phyloP scores from a whole-genome alignment of 176 grass and related monocot species.

The Aegilops tauschii region DNA sequence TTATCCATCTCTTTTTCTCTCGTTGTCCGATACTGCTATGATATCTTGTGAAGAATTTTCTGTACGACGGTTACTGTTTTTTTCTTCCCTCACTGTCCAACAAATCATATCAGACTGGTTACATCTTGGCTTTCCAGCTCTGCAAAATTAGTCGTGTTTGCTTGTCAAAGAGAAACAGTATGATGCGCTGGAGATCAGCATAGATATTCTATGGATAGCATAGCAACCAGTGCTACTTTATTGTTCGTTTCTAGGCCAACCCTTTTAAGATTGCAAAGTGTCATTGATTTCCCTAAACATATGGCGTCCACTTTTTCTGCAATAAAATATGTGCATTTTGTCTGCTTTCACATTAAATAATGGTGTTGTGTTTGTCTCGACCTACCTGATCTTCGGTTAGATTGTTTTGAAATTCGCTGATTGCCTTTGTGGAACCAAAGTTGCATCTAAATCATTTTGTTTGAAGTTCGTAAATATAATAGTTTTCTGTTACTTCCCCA shows the following conservation, averaged over 20 bases:
- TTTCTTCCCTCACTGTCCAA: constrained; percentile 28
- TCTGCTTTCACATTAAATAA: constrained; percentile 1
- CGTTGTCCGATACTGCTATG: constrained; percentile 4
- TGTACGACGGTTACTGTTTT: neutral
- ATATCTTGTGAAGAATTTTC: constrained; percentile 25
- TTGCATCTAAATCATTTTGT: neutral
- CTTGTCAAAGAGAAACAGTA: constrained; percentile 25
- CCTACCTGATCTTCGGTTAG: neutral
- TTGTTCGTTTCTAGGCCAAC: constrained; percentile 14
- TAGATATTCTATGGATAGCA: neutral
- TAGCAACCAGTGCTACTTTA: neutral
- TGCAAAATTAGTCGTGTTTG: constrained; percentile 44
- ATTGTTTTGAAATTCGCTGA: neutral
- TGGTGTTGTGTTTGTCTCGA: neutral
- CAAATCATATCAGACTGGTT: neutral
- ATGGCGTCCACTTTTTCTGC: neutral
- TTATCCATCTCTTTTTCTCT: neutral
- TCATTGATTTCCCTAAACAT: constrained; percentile 7
- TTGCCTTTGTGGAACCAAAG: neutral
- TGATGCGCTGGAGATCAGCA: neutral
- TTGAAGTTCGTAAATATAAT: neutral
- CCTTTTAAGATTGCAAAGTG: constrained; percentile 10
- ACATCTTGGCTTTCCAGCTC: constrained; percentile 26
- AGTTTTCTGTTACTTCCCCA: neutral
- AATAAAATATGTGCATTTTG: constrained; percentile 18